Base-by-base conservation (phyloP, 2,329 filamentous ascomycete species). In the Parafenestella ontariensis region DNA sequence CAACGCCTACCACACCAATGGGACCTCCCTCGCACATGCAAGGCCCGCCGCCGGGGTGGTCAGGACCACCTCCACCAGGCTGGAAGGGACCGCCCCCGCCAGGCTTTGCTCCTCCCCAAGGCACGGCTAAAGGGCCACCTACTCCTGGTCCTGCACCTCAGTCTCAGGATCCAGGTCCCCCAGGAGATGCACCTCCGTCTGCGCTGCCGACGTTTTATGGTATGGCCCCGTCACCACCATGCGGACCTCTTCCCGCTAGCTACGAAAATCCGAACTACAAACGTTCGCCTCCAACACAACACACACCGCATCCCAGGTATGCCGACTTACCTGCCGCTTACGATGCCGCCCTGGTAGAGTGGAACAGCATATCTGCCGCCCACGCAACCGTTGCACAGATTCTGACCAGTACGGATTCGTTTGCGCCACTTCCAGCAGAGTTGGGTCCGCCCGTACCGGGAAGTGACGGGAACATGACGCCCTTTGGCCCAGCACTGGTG, bases 401-500 rank as follows among this genome's bases (percentile, higher is more conserved):
- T 17, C 55, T 76, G 3, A 84, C 85, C 37, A 84, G 96, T 8
- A 90, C 90, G 0, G 82, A 87, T 5, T 87, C 90, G 39, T 98
- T 96, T 74, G 84, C 89, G 57, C 88, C 91, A 1, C 77, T 98
- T 18, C 84, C 85, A 2, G 78, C 87, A 2, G 91, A 95, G 57
- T 85, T 87, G 49, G 81, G 83, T 52, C 76, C 86, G 47, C 82
- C 87, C 43, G 74, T 84, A 58, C 68, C 79, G 15, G 68, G 66
- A n/a, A 52, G 57, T 17, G 62, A 59, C 24, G 61, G 64, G n/a
- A 71, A 65, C 26, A 71, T 65, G 58, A 88, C 92, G 1, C 92
- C 94, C 0, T 99, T 97, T 69, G 94, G 95, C 0, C 84, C 86
- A 2, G 89, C 91, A 0, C 78, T 92, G 6, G 87, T 92, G 60